phyloP scores from a whole-genome alignment of 495 filamentous ascomycete genomes.

The Lasiosphaeria ovina region DNA sequence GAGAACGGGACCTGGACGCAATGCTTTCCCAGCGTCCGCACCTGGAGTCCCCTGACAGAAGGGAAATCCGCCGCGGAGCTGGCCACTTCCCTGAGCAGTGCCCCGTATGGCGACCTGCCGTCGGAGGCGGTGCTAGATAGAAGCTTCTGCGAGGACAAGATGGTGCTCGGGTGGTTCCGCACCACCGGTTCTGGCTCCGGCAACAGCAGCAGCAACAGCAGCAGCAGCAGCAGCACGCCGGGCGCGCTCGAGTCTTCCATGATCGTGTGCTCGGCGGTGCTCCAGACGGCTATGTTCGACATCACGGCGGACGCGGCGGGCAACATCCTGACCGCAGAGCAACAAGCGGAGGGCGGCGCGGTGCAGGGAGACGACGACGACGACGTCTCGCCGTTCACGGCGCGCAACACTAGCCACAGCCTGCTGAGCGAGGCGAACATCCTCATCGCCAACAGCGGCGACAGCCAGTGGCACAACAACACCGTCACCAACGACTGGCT shows the following conservation, averaged over 20 bases:
- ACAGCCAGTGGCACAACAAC: background rate
- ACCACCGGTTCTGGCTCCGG: no score
- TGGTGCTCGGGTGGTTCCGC: constrained; percentile 31
- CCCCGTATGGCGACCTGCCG: no score
- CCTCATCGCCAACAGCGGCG: background rate
- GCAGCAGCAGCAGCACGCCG: background rate
- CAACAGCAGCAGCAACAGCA: background rate
- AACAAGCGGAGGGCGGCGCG: no score
- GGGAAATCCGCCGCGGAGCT: no score
- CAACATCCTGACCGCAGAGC: no score
- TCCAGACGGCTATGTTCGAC: constrained; percentile 34
- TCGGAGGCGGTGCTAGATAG: no score
- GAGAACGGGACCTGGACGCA: constrained; percentile 8
- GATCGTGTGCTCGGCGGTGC: constrained; percentile 30
- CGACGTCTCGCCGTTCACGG: no score
- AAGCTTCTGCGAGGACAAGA: constrained; percentile 9
- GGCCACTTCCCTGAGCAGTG: no score
- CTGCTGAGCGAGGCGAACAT: no score
- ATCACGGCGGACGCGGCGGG: constrained; percentile 34
- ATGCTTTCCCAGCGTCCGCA: constrained; percentile 1
- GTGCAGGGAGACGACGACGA: no score
- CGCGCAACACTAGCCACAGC: no score
- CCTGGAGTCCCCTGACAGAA: no score
- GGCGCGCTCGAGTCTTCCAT: constrained; percentile 19
- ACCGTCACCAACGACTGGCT: constrained; percentile 4